A percentile compares a stretch with the other conserved stretches of the same genome.
phyloP scores from a whole-genome alignment of 2,329 filamentous ascomycete genomes.

The Aspergillus ustus region DNA sequence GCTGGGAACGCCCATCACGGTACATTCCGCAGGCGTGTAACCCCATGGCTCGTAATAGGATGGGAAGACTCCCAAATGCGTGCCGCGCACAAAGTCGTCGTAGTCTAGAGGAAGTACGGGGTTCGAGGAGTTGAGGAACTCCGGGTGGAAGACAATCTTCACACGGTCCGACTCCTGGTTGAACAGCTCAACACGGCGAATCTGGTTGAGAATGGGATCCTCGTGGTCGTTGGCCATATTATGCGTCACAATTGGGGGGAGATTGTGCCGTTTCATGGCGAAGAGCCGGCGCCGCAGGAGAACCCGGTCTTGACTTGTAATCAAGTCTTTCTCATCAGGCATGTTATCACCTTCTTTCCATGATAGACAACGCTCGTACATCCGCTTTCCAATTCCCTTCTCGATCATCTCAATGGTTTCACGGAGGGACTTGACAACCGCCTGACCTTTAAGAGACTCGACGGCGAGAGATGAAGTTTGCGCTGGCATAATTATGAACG shows the following conservation, averaged over 20 bases:
- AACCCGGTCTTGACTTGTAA: conserved; percentile 89
- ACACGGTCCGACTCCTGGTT: conserved; percentile 94
- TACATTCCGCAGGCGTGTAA: conserved; percentile 97
- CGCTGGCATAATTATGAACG: conserved; percentile 98
- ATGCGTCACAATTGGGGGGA: conserved; percentile 96
- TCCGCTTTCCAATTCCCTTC: conserved; percentile 85
- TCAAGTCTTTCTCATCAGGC: conserved; percentile 95
- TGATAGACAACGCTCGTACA: conserved; percentile 91
- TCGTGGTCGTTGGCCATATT: conserved; percentile 96
- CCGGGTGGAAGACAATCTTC: conserved; percentile 97
- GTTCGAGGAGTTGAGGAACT: conserved; percentile 95
- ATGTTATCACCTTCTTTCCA: conserved; percentile 95
- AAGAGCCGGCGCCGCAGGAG: conserved; percentile 89
- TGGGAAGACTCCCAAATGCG: conserved; percentile 91
- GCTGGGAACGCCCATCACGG: conserved; percentile 97
- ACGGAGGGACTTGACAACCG: conserved; percentile 92
- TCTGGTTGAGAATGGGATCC: conserved; percentile 93
- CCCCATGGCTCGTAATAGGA: conserved; percentile 99
- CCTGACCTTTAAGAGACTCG: conserved; percentile 93
- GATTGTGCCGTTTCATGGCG: conserved; percentile 89
- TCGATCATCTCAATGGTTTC: conserved; percentile 95
- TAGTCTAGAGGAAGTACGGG: conserved; percentile 95
- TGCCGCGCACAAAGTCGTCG: conserved; percentile 97
- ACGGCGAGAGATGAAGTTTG: conserved; percentile 95
- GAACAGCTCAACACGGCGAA: conserved; percentile 94